These are phyloP conservation scores for Trichoderma polysporum DNA, from an alignment of 2,329 filamentous ascomycete genomes.

Conservation along the genomic window DNA sequence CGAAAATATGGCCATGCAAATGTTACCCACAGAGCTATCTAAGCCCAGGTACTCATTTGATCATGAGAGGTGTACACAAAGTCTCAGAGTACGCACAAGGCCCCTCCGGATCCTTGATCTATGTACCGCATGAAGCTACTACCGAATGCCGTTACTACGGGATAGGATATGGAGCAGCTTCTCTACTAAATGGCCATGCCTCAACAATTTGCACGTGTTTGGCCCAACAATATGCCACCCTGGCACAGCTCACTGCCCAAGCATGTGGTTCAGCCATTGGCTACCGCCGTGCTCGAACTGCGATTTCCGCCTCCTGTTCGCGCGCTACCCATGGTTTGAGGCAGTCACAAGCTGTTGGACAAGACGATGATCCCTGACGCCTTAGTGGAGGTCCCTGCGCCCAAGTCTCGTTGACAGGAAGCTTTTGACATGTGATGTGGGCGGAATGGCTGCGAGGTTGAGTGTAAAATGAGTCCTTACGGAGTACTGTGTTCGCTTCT, in stretches of 20 bases:
- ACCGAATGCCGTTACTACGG: neutral
- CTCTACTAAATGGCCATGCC: neutral
- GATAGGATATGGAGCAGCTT: neutral
- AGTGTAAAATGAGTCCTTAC: neutral
- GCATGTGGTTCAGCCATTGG: slow-evolving; percentile 48
- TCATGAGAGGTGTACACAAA: neutral
- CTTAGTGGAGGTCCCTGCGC: neutral
- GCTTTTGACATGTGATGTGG: slow-evolving; percentile 15
- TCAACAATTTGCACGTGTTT: slow-evolving; percentile 21
- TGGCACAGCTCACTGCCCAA: slow-evolving; percentile 28
- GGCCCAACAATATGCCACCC: slow-evolving; percentile 24
- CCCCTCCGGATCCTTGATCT: neutral
- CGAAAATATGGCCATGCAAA: neutral
- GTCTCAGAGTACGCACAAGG: neutral
- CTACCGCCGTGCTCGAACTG: slow-evolving; percentile 28
- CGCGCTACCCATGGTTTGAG: neutral
- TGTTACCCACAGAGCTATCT: neutral
- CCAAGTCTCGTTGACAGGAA: slow-evolving; percentile 1
- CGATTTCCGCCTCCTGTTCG: neutral
- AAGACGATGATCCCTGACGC: neutral
- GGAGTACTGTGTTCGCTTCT: neutral
- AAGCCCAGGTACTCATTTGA: neutral
- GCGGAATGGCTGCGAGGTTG: neutral
- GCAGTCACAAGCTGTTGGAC: neutral
- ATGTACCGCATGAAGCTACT: slow-evolving; percentile 8